These are phyloP conservation scores for Pinus tabuliformis DNA, from an alignment of 75 land plant species.

Conservation along the genomic window DNA sequence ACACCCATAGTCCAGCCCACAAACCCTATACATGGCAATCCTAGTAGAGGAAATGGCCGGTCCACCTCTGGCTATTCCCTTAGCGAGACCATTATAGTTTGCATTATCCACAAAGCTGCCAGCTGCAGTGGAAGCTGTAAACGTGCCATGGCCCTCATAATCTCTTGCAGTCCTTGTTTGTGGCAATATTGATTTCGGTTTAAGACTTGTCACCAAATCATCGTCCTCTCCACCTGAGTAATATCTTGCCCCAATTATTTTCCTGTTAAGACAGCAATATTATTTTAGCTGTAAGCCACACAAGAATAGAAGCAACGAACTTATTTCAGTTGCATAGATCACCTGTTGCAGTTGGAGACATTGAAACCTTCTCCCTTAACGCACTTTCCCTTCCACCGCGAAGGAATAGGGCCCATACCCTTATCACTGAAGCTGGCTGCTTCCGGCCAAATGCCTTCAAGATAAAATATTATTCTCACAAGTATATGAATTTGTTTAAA, in stretches of 20 bases:
- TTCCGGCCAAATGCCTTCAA: conserved; percentile 48
- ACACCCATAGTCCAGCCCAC: conserved; percentile 38
- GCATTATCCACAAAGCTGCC: conserved; percentile 45
- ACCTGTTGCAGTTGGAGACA: conserved; percentile 16
- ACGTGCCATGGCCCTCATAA: conserved; percentile 65
- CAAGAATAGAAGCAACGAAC: no score
- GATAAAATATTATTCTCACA: no score
- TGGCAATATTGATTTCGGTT: not conserved
- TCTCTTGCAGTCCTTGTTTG: not conserved
- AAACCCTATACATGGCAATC: conserved; percentile 12
- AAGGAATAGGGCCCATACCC: conserved; percentile 42
- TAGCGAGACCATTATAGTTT: conserved; percentile 55
- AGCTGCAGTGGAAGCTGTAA: conserved; percentile 71
- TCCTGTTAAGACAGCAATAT: conserved; percentile 23
- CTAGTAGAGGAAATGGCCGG: conserved; percentile 21
- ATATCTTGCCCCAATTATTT: conserved; percentile 71
- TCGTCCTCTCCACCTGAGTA: conserved; percentile 9
- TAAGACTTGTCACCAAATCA: no score
- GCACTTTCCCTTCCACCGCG: conserved; percentile 70
- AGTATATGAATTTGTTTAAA: no score
- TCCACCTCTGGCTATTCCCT: conserved; percentile 69
- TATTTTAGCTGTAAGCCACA: not conserved
- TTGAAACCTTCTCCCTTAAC: conserved; percentile 60
- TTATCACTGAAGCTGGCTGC: conserved; percentile 64
- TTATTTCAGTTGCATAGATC: no score